A percentile compares a stretch with the other conserved stretches of the same genome.
These are phyloP conservation scores for Sugiyamaella americana DNA, from an alignment of 805 yeast species.

Conservation along the genomic window DNA sequence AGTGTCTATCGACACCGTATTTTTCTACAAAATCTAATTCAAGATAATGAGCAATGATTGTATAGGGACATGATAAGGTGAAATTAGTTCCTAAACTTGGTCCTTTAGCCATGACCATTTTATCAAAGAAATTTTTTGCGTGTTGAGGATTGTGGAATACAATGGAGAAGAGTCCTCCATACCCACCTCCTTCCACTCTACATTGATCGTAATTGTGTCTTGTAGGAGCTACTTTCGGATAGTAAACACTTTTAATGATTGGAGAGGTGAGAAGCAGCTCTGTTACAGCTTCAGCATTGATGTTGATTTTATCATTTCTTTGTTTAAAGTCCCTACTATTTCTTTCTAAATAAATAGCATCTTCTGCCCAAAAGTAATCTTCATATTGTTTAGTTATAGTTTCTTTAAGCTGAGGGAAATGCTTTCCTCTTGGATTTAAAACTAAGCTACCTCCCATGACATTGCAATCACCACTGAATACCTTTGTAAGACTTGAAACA, in stretches of 20 bases:
- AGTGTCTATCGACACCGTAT: slow-evolving; percentile 76
- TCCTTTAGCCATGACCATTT: slow-evolving; percentile 68
- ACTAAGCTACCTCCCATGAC: slow-evolving; percentile 92
- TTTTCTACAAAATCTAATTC: slow-evolving; percentile 73
- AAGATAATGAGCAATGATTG: slow-evolving; percentile 76
- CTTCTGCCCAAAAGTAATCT: slow-evolving; percentile 87
- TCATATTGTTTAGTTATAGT: slow-evolving; percentile 50
- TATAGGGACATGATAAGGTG: slow-evolving; percentile 84
- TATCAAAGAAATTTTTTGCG: slow-evolving; percentile 71
- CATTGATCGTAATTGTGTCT: slow-evolving; percentile 63
- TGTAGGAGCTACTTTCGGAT: slow-evolving; percentile 57
- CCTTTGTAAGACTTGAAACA: slow-evolving; percentile 82
- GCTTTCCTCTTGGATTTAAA: slow-evolving; percentile 58
- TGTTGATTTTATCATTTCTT: slow-evolving; percentile 44
- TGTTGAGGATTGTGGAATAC: slow-evolving; percentile 57
- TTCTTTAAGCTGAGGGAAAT: slow-evolving; percentile 44
- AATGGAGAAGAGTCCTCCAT: slow-evolving; percentile 79
- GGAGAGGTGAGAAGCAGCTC: slow-evolving; percentile 29
- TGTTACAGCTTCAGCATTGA: slow-evolving; percentile 36
- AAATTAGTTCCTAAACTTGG: slow-evolving; percentile 89
- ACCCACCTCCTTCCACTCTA: slow-evolving; percentile 67
- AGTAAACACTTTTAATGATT: slow-evolving; percentile 57
- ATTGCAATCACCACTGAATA: slow-evolving; percentile 89
- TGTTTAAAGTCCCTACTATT: slow-evolving; percentile 83
- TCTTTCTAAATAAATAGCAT: slow-evolving; percentile 84